Conservation (phyloP, 805 yeast genomes). For the Saccharomycopsis vini region DNA sequence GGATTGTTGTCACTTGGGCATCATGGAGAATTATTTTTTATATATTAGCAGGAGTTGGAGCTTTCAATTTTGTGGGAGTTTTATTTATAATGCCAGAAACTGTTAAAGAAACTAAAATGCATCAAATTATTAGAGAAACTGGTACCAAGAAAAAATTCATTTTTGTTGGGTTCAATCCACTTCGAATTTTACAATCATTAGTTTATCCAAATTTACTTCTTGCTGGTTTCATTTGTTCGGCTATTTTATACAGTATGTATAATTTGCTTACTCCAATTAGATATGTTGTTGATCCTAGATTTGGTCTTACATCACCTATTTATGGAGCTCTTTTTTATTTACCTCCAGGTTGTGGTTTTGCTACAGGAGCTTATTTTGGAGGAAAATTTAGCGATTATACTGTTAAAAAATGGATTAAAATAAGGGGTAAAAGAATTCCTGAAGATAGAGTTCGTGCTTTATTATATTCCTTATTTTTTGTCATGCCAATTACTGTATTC, state of each 20-base stretch:
- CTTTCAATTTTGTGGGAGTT: constrained; percentile 27
- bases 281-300: constrained; percentile 47
- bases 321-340: constrained; percentile 45
- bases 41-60: constrained; percentile 39
- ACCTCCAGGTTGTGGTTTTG: constrained; percentile 49
- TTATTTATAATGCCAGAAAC: constrained; percentile 41
- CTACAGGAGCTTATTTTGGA: constrained; percentile 42
- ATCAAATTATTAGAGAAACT: constrained; percentile 23
- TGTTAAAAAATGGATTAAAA: constrained; percentile 35
- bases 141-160: constrained; percentile 31
- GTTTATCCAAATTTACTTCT: constrained; percentile 35
- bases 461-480: constrained; percentile 32
- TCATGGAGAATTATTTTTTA: constrained; percentile 48
- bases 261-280: constrained; percentile 46
- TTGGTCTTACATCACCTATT: constrained; percentile 38
- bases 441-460: constrained; percentile 43
- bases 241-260: constrained; percentile 43
- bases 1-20: constrained; percentile 40
- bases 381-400: constrained; percentile 44
- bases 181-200: constrained; percentile 35
- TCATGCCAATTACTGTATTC: constrained; percentile 37
- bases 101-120: constrained; percentile 25
- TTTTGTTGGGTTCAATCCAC: constrained; percentile 38
- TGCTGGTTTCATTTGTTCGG: constrained; percentile 34
- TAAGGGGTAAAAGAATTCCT: constrained; percentile 35